Evolutionary conservation across 257 asterid genomes (phyloP).

Genomic region (Nicotiana benthamiana): DNA sequence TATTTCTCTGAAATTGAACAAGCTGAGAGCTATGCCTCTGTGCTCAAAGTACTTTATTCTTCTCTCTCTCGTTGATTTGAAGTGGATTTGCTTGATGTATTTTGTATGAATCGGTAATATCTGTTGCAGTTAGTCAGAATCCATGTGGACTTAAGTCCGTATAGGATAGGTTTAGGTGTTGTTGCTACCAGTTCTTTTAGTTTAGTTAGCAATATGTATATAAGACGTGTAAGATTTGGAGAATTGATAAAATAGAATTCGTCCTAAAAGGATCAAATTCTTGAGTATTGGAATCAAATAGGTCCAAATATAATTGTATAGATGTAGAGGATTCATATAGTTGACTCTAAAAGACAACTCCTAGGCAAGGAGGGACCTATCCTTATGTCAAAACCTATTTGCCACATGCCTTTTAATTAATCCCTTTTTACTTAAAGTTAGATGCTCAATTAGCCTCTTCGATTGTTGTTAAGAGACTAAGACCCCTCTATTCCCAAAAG

Average conservation of each 20-base stretch:
- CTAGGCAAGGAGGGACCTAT: too few relatives aligned
- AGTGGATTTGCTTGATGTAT: background rate
- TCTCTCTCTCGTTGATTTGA: background rate
- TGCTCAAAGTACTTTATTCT: conserved; percentile 48
- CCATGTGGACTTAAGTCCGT: background rate
- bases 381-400: too few relatives aligned
- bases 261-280: background rate
- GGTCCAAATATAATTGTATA: background rate
- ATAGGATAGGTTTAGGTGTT: background rate
- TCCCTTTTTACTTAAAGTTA: background rate
- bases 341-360: background rate
- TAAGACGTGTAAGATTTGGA: background rate
- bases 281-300: background rate
- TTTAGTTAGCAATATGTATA: background rate
- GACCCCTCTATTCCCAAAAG: background rate
- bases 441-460: background rate
- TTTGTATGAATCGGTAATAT: background rate
- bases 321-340: background rate
- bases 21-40: conserved; percentile 72
- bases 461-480: background rate
- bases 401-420: background rate
- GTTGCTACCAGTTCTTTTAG: background rate
- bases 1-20: conserved; percentile 84
- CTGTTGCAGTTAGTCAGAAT: background rate
- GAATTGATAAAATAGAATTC: background rate